Conservation (phyloP, 208 protist genomes). For the Trypanosoma grayi region DNA sequence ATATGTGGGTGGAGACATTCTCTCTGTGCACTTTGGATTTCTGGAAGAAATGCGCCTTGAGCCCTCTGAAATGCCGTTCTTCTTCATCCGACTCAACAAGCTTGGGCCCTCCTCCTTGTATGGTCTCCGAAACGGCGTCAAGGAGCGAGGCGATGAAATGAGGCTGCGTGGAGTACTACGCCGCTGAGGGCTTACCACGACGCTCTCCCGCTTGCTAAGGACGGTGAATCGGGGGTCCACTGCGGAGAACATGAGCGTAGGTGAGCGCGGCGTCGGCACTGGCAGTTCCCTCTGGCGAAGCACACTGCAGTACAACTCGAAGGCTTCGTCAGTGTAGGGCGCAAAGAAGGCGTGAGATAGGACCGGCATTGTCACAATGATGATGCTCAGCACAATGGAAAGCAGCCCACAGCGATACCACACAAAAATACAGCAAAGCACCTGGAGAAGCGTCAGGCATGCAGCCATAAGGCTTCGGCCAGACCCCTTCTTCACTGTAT, state of each 20-base stretch:
- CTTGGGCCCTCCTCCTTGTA: not conserved
- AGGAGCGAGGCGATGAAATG: not conserved
- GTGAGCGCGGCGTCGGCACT: constrained; percentile 20
- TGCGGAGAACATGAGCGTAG: constrained; percentile 16
- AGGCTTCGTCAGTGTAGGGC: constrained; percentile 38
- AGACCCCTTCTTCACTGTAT: not conserved
- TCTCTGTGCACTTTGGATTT: no score
- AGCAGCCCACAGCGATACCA: constrained; percentile 25
- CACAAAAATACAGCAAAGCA: constrained; percentile 13
- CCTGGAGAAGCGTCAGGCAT: constrained; percentile 11
- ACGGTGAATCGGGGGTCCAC: constrained; percentile 23
- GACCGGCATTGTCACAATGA: constrained; percentile 10
- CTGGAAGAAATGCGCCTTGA: no score
- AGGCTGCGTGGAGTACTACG: not conserved
- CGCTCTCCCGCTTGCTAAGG: not conserved
- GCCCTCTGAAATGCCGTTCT: no score
- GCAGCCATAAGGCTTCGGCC: not conserved
- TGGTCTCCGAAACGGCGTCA: not conserved
- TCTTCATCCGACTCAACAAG: no score
- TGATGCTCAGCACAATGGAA: constrained; percentile 13
- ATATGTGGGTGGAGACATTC: no score
- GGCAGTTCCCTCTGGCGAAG: constrained; percentile 10
- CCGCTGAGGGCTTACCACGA: not conserved
- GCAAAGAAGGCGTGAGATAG: constrained; percentile 35
- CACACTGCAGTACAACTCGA: constrained; percentile 20